Base-by-base conservation (phyloP, 441 rosid species). In the Capsella rubella region DNA sequence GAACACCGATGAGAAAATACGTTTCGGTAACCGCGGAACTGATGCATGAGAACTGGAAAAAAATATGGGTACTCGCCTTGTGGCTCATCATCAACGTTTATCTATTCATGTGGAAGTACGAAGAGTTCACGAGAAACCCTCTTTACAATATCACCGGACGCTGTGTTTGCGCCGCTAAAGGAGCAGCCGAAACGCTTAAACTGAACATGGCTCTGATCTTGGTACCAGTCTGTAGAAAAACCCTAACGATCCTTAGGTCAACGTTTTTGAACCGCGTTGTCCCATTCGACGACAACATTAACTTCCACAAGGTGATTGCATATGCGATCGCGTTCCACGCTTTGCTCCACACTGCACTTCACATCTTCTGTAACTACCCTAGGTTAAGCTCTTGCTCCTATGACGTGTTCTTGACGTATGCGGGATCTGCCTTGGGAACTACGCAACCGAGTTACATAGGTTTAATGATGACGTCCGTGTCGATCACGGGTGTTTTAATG, bases 241-340 rank as follows among this genome's bases (percentile, higher is more conserved):
- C 95, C 31, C 88, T 95, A 0, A 95, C 99, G 0, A 69, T 50
- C 8, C 96, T 95, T 50, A 80, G 98, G 66, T 89, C 94, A 25
- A 77, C 96, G 12, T 77, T 80, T 55, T 88, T 95, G 47, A 77
- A 70, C 57, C 62, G 58, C 1, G 1, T 88, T 14, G 75, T 92
- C 71, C 98, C 99, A 3, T 95, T 92, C 15, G 99, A 95, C 21
- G 99, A 95, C 74, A 89, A 89, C 72, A 86, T 95, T 8, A 90
- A 85, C 77, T 95, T 95, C 77, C 99, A 92, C 83, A 91, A 87
- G 61, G 10, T 84, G 34, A 85, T 92, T 45, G 92, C 99, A 0
- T 34, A 47, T 4, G 82, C 77, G 1, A 86, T 92, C 9, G 90
- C 84, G 2, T 72, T 92, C 8, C 84, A 79, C 14, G 64, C 88